Evolutionary conservation across 2,329 filamentous ascomycete genomes (phyloP).

Genomic region (Metarhizium anisopliae): DNA sequence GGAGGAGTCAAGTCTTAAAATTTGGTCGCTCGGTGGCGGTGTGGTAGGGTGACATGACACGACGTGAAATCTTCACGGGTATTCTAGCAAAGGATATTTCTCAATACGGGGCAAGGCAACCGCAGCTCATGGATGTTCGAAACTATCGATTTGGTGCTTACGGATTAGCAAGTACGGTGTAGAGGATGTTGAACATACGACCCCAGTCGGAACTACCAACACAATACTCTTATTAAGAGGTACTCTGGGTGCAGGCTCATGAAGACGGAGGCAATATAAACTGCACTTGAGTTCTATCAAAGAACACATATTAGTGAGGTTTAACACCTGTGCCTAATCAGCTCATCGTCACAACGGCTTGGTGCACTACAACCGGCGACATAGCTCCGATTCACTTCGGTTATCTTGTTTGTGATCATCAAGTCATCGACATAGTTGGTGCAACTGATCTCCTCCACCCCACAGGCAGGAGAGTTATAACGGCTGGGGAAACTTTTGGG

Average conservation of each 20-base stretch:
- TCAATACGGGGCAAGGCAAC: too few relatives aligned
- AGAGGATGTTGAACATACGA: neutral
- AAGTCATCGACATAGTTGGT: slow-evolving; percentile 22
- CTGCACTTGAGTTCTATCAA: neutral
- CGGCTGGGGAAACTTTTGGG: slow-evolving; percentile 4
- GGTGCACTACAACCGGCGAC: neutral
- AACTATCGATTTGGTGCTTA: neutral
- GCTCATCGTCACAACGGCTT: neutral
- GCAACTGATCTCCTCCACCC: slow-evolving; percentile 21
- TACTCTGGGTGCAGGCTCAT: neutral
- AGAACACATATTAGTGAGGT: neutral
- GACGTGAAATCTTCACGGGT: neutral
- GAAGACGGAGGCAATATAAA: neutral
- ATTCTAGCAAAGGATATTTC: too few relatives aligned
- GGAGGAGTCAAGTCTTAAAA: slow-evolving; percentile 8
- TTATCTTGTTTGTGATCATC: slow-evolving; percentile 19
- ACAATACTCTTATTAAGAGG: neutral
- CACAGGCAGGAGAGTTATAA: slow-evolving; percentile 10
- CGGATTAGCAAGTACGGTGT: neutral
- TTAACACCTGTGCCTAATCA: neutral
- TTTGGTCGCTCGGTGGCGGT: slow-evolving; percentile 3
- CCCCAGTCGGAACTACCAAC: neutral
- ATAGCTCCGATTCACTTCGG: slow-evolving; percentile 18
- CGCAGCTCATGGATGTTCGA: too few relatives aligned
- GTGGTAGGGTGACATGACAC: neutral